Evolutionary conservation across 2,329 filamentous ascomycete genomes (phyloP).

Genomic region (Myriangium duriaei): DNA sequence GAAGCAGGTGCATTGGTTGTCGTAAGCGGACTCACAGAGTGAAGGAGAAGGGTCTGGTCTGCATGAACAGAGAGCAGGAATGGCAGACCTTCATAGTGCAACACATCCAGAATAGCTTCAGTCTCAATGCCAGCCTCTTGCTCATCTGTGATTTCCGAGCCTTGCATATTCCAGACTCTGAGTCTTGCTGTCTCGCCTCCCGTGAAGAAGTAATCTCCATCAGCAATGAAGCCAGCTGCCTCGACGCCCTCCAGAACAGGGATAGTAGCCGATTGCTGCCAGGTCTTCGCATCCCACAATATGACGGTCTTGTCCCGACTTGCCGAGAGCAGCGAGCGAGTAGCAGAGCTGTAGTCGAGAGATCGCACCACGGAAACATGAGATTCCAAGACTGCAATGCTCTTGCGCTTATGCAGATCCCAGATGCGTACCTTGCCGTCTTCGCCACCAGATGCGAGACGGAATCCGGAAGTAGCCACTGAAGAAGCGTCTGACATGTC

Average conservation of each 20-base stretch:
- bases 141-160: conserved; percentile 65
- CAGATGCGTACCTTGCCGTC: conserved; percentile 87
- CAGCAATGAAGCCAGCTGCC: conserved; percentile 62
- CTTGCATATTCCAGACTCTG: conserved; percentile 69
- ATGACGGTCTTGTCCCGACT: conserved; percentile 90
- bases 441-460: conserved; percentile 82
- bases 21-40: conserved; percentile 41
- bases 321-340: conserved; percentile 67
- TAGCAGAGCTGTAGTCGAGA: conserved; percentile 64
- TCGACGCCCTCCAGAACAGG: conserved; percentile 81
- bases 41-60: conserved; percentile 76
- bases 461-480: conserved; percentile 50
- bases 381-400: conserved; percentile 67
- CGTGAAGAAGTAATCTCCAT: conserved; percentile 63
- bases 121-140: conserved; percentile 50
- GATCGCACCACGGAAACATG: conserved; percentile 91
- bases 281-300: conserved; percentile 76
- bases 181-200: conserved; percentile 74
- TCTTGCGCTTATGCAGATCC: conserved; percentile 75
- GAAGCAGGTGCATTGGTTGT: conserved; percentile 22
- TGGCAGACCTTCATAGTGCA: conserved; percentile 52
- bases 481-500: conserved; percentile 36
- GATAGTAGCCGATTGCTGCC: conserved; percentile 70
- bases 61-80: conserved; percentile 74
- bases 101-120: conserved; percentile 57